These are phyloP conservation scores for Trichophaea hybrida DNA, from an alignment of 2,329 filamentous ascomycete species.

Conservation along the genomic window DNA sequence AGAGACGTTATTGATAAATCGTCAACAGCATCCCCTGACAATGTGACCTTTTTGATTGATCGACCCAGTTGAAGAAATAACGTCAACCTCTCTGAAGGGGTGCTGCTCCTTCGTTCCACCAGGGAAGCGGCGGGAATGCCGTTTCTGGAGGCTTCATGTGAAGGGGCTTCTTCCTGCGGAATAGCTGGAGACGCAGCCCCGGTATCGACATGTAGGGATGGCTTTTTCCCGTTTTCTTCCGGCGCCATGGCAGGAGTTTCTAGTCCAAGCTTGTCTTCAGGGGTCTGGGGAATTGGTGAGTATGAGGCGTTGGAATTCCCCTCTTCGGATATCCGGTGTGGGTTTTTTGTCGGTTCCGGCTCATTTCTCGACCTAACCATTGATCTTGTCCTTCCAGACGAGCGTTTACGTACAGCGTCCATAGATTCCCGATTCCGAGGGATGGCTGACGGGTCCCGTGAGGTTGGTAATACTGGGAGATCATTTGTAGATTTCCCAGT, in stretches of 20 bases:
- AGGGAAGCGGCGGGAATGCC: not conserved
- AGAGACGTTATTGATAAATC: conserved; percentile 76
- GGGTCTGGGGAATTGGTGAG: conserved; percentile 8
- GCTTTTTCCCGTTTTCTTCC: conserved; percentile 7
- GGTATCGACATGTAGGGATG: not conserved
- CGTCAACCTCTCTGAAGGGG: conserved; percentile 60
- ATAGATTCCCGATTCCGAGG: conserved; percentile 26
- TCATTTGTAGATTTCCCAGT: conserved; percentile 66
- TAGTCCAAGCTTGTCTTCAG: conserved; percentile 13
- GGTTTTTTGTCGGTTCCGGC: conserved; percentile 19
- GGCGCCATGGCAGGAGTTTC: conserved; percentile 4
- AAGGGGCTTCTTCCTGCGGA: not conserved
- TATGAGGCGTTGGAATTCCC: conserved; percentile 19
- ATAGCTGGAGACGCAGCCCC: not conserved
- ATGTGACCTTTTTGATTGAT: conserved; percentile 89
- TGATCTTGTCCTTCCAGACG: conserved; percentile 11
- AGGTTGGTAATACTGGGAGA: conserved; percentile 67
- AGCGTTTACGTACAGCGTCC: conserved; percentile 24
- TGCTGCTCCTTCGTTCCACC: conserved; percentile 11
- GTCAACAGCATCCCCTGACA: conserved; percentile 60
- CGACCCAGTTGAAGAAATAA: conserved; percentile 93
- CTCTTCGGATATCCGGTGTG: conserved; percentile 22
- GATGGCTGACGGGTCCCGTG: conserved; percentile 19
- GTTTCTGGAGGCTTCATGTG: not conserved
- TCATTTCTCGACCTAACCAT: conserved; percentile 14